phyloP scores from a whole-genome alignment of 1,284 basidiomycete species.

The Sporisorium graminicola region DNA sequence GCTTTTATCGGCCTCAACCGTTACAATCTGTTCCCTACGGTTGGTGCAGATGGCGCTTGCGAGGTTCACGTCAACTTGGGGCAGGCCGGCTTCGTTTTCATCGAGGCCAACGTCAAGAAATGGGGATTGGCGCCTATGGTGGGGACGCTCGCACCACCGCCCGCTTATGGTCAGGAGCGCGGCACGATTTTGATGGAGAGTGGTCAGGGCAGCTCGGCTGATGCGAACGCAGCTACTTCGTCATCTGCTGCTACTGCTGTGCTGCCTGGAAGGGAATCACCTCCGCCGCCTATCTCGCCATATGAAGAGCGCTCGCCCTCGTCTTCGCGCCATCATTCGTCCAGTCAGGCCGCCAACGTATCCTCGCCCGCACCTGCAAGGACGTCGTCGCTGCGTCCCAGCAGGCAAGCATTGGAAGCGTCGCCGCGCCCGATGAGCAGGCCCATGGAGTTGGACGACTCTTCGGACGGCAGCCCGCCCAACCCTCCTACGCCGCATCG shows the following conservation, averaged over 20 bases:
- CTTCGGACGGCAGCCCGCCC: conserved; percentile 67
- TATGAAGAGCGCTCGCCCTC: conserved; percentile 45
- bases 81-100: conserved; percentile 69
- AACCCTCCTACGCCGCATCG: conserved; percentile 75
- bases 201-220: conserved; percentile 44
- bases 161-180: conserved; percentile 67
- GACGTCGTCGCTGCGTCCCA: conserved; percentile 32
- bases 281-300: conserved; percentile 51
- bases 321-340: conserved; percentile 5
- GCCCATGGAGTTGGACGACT: conserved; percentile 36
- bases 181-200: conserved; percentile 69
- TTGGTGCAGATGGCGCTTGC: conserved; percentile 66
- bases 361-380: conserved; percentile 17
- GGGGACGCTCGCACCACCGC: conserved; percentile 67
- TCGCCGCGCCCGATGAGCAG: conserved; percentile 24
- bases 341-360: conserved; percentile 8
- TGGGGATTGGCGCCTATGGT: conserved; percentile 70
- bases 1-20: conserved; percentile 66
- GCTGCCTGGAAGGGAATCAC: conserved; percentile 21
- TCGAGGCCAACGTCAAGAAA: conserved; percentile 69
- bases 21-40: conserved; percentile 68
- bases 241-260: conserved; percentile 11
- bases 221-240: conserved; percentile 9
- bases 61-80: conserved; percentile 69
- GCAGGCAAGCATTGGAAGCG: conserved; percentile 11